Percentiles rank a stretch among this genome's conserved stretches.
Conservation (phyloP, 2,329 filamentous ascomycete species). For the Coleophoma cylindrospora region DNA sequence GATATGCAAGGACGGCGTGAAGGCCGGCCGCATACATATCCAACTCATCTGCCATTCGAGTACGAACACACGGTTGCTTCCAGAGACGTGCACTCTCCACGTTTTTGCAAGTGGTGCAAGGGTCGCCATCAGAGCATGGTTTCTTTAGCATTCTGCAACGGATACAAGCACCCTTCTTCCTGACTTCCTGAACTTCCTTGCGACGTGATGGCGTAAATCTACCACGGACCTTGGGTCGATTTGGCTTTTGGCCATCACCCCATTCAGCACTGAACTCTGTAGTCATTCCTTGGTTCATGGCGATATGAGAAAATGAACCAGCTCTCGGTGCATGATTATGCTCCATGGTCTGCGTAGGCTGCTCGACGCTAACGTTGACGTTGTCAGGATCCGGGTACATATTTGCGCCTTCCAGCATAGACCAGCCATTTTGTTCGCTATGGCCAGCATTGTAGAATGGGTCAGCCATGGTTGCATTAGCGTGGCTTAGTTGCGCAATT, state of each 20-base stretch:
- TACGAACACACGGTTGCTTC: slow-evolving; percentile 58
- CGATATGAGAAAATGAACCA: slow-evolving; percentile 13
- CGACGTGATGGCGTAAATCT: slow-evolving; percentile 53
- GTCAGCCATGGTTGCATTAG: slow-evolving; percentile 16
- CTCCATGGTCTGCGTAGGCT: background rate
- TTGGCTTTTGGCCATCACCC: slow-evolving; percentile 22
- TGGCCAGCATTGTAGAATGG: slow-evolving; percentile 9
- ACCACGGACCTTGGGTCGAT: slow-evolving; percentile 43
- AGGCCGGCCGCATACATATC: slow-evolving; percentile 60
- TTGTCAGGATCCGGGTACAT: slow-evolving; percentile 14
- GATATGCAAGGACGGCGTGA: slow-evolving; percentile 57
- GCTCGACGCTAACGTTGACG: background rate
- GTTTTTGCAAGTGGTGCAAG: slow-evolving; percentile 59
- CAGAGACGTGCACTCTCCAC: slow-evolving; percentile 61
- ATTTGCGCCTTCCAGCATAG: slow-evolving; percentile 19
- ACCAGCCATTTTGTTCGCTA: slow-evolving; percentile 19
- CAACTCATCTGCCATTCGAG: slow-evolving; percentile 55
- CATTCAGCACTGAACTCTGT: slow-evolving; percentile 27
- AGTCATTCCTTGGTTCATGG: slow-evolving; percentile 13
- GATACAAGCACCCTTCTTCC: slow-evolving; percentile 61
- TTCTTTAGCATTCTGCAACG: slow-evolving; percentile 62
- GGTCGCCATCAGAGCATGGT: slow-evolving; percentile 58
- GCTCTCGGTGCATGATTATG: slow-evolving; percentile 2
- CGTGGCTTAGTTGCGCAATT: slow-evolving; percentile 17
- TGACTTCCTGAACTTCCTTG: slow-evolving; percentile 60